A percentile compares a stretch with the other conserved stretches of the same genome.
These are phyloP conservation scores for Apiospora hydei DNA, from an alignment of 2,329 filamentous ascomycete species.

Conservation along the genomic window DNA sequence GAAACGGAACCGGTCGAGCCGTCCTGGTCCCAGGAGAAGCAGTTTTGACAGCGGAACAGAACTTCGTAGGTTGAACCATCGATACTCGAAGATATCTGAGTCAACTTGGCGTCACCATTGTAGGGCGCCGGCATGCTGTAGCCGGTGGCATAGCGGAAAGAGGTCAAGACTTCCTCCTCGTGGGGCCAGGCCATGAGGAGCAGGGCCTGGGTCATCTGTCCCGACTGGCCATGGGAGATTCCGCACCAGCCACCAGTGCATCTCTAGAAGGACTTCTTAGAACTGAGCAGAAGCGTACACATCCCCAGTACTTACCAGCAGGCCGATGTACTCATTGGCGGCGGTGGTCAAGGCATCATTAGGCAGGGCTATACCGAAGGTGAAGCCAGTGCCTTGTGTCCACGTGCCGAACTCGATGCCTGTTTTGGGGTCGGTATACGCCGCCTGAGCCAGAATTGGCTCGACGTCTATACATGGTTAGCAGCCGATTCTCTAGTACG, in stretches of 20 bases:
- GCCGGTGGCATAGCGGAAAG: slow-evolving; percentile 64
- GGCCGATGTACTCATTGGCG: slow-evolving; percentile 41
- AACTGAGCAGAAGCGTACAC: neutral
- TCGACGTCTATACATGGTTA: slow-evolving; percentile 33
- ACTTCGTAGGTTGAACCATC: slow-evolving; percentile 66
- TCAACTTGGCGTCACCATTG: slow-evolving; percentile 67
- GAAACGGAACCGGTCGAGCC: slow-evolving; percentile 51
- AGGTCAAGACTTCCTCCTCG: slow-evolving; percentile 61
- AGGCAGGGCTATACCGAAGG: slow-evolving; percentile 40
- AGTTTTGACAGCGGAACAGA: slow-evolving; percentile 69
- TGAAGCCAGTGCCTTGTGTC: slow-evolving; percentile 34
- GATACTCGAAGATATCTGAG: slow-evolving; percentile 64
- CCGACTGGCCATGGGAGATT: slow-evolving; percentile 41
- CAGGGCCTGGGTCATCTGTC: slow-evolving; percentile 43
- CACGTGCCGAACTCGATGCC: slow-evolving; percentile 42
- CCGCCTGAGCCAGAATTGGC: slow-evolving; percentile 36
- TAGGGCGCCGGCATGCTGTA: slow-evolving; percentile 68
- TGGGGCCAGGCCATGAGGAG: slow-evolving; percentile 63
- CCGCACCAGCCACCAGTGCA: slow-evolving; percentile 42
- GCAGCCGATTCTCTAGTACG: neutral
- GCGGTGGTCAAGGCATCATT: slow-evolving; percentile 40
- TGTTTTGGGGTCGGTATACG: slow-evolving; percentile 41
- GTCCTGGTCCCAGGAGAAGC: slow-evolving; percentile 62
- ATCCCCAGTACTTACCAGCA: slow-evolving; percentile 36
- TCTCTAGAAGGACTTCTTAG: slow-evolving; percentile 32